Evolutionary conservation across 2,329 filamentous ascomycete genomes (phyloP).

Genomic region (Colletotrichum gigasporum): DNA sequence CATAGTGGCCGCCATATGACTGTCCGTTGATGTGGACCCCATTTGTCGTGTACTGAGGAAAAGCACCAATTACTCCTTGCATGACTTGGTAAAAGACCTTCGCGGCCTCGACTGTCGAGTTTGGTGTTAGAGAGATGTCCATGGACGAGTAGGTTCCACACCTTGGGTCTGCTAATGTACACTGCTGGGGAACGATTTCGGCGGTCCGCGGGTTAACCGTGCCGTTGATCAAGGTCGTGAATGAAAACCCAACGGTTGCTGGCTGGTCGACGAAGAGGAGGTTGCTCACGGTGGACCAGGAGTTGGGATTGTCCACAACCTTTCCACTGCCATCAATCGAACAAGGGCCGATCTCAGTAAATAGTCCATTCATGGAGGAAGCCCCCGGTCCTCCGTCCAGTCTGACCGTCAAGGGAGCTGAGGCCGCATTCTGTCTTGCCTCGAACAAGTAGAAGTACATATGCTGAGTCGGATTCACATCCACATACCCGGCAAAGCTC

Average conservation of each 20-base stretch:
- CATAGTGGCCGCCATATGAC: conserved; percentile 23
- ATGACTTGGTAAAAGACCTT: conserved; percentile 21
- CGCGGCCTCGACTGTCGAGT: background rate
- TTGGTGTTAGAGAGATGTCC: conserved; percentile 18
- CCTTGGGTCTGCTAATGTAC: conserved; percentile 6
- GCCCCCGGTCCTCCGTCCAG: conserved; percentile 17
- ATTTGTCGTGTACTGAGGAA: conserved; percentile 2
- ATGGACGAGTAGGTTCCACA: conserved; percentile 20
- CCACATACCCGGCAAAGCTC: conserved; percentile 21
- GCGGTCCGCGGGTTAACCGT: conserved; percentile 9
- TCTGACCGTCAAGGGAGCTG: conserved; percentile 14
- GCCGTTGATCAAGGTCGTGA: conserved; percentile 13
- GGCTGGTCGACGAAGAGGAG: conserved; percentile 18
- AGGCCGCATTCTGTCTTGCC: background rate
- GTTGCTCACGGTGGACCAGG: conserved; percentile 18
- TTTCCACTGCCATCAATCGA: conserved; percentile 6
- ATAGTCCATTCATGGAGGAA: conserved; percentile 18
- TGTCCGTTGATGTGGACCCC: conserved; percentile 14
- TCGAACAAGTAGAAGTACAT: conserved; percentile 22
- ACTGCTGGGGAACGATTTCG: conserved; percentile 3
- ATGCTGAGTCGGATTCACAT: conserved; percentile 11
- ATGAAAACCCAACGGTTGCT: conserved; percentile 16
- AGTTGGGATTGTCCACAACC: conserved; percentile 14
- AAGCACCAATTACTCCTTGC: conserved; percentile 15
- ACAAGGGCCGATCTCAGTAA: conserved; percentile 17